Percentiles rank a stretch among this genome's conserved stretches.
phyloP scores from a whole-genome alignment of 768 basidiomycete genomes.

The Macrolepiota dolichaula region DNA sequence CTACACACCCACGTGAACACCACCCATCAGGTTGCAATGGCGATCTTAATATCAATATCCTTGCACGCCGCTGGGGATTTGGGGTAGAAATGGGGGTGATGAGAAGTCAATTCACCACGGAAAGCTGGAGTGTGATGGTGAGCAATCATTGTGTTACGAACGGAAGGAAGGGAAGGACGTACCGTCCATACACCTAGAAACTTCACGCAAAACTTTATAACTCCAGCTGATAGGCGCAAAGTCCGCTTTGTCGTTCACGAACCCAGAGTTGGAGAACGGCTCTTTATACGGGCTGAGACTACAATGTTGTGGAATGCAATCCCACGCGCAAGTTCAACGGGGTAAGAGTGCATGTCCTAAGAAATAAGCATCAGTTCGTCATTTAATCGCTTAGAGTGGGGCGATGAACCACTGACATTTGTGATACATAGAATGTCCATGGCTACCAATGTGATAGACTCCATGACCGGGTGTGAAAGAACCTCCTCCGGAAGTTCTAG shows the following conservation, averaged over 20 bases:
- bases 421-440: constrained; percentile 16
- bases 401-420: constrained; percentile 12
- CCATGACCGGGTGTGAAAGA: constrained; percentile 17
- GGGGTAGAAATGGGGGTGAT: constrained; percentile 75
- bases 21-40: constrained; percentile 58
- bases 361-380: background rate
- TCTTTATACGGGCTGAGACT: constrained; percentile 61
- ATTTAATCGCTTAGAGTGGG: background rate
- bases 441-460: constrained; percentile 12
- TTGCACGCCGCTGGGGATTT: constrained; percentile 53
- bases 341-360: constrained; percentile 21
- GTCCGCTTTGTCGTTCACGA: constrained; percentile 78
- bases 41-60: constrained; percentile 69
- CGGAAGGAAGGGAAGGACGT: constrained; percentile 11
- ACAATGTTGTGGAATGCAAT: constrained; percentile 20
- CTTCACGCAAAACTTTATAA: constrained; percentile 73
- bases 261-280: constrained; percentile 68
- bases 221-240: constrained; percentile 75
- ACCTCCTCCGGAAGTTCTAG: constrained; percentile 21
- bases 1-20: constrained; percentile 69
- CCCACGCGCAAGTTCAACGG: constrained; percentile 16
- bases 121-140: constrained; percentile 51
- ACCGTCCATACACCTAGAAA: constrained; percentile 72
- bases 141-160: background rate
- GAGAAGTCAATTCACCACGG: constrained; percentile 70